Conservation (phyloP, 1,139 yeast genomes). For the Debaryomycetaceae sp. region DNA sequence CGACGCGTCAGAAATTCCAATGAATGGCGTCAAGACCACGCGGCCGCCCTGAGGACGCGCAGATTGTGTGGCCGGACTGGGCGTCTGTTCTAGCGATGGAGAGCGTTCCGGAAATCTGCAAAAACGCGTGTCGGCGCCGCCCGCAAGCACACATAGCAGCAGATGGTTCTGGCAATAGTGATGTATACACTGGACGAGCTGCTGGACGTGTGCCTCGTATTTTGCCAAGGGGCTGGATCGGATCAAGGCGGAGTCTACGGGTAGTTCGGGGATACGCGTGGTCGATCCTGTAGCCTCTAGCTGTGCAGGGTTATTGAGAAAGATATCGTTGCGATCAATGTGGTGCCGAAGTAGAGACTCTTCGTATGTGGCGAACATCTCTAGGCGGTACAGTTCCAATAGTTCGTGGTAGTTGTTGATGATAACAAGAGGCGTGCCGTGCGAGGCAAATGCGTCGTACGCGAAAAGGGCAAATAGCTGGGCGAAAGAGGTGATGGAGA, state of each 20-base stretch:
- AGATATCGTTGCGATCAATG: slow-evolving; percentile 14
- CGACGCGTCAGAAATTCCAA: not conserved
- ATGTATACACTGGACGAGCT: slow-evolving; percentile 17
- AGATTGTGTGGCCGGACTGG: not conserved
- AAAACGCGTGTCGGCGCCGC: slow-evolving; percentile 22
- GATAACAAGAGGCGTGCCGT: slow-evolving; percentile 11
- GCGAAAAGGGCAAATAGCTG: slow-evolving; percentile 12
- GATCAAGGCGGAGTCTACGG: slow-evolving; percentile 19
- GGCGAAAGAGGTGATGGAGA: slow-evolving; percentile 18
- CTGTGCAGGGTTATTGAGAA: slow-evolving; percentile 12
- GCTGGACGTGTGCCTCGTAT: slow-evolving; percentile 20
- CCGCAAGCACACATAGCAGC: slow-evolving; percentile 20
- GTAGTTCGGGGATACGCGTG: slow-evolving; percentile 19
- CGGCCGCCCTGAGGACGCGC: not conserved
- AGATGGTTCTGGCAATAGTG: slow-evolving; percentile 13
- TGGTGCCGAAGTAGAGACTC: slow-evolving; percentile 25
- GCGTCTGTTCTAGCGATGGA: not conserved
- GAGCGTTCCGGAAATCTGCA: slow-evolving; percentile 1
- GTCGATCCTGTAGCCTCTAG: slow-evolving; percentile 14
- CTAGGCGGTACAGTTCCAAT: slow-evolving; percentile 24
- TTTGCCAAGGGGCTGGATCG: slow-evolving; percentile 22
- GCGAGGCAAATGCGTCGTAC: slow-evolving; percentile 1
- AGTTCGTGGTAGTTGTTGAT: slow-evolving; percentile 26
- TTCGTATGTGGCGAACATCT: slow-evolving; percentile 24
- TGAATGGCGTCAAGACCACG: slow-evolving; percentile 1